Conservation (phyloP, 164 flowering plant genomes). For the Echeveria elegans region DNA sequence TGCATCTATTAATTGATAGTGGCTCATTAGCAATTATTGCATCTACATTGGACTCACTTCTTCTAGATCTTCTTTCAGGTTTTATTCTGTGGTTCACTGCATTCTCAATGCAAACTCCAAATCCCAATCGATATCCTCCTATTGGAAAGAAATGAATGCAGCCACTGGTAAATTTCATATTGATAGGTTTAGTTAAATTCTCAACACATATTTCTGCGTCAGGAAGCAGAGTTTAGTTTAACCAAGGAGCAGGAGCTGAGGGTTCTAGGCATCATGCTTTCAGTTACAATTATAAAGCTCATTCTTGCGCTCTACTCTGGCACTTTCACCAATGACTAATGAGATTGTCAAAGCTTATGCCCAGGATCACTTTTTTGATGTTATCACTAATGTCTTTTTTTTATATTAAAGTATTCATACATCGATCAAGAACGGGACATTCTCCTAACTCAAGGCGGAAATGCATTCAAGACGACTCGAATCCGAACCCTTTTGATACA, state of each 20-base stretch:
- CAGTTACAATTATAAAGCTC: slow-evolving; percentile 70
- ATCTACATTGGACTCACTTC: slow-evolving; percentile 84
- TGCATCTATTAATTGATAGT: slow-evolving; percentile 72
- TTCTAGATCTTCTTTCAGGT: slow-evolving; percentile 89
- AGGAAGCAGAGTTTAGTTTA: slow-evolving; percentile 50
- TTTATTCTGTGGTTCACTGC: slow-evolving; percentile 93
- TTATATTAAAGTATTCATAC: too few species aligned
- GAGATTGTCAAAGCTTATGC: slow-evolving; percentile 95
- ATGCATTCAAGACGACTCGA: too few species aligned
- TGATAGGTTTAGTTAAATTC: not conserved
- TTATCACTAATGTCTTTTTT: slow-evolving; percentile 74
- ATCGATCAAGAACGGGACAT: too few species aligned
- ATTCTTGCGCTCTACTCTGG: slow-evolving; percentile 58
- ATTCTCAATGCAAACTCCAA: slow-evolving; percentile 85
- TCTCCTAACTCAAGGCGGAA: too few species aligned
- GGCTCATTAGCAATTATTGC: slow-evolving; percentile 87
- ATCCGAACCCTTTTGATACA: too few species aligned
- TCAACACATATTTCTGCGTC: not conserved
- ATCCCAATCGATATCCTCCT: slow-evolving; percentile 93
- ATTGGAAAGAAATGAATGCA: slow-evolving; percentile 95
- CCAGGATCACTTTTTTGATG: slow-evolving; percentile 92
- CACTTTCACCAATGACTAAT: slow-evolving; percentile 63
- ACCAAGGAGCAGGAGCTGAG: slow-evolving; percentile 59
- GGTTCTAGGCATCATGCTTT: slow-evolving; percentile 80
- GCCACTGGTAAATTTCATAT: slow-evolving; percentile 54